Conservation (phyloP, 805 yeast species). For the Schwanniomyces pseudopolymorphus region DNA sequence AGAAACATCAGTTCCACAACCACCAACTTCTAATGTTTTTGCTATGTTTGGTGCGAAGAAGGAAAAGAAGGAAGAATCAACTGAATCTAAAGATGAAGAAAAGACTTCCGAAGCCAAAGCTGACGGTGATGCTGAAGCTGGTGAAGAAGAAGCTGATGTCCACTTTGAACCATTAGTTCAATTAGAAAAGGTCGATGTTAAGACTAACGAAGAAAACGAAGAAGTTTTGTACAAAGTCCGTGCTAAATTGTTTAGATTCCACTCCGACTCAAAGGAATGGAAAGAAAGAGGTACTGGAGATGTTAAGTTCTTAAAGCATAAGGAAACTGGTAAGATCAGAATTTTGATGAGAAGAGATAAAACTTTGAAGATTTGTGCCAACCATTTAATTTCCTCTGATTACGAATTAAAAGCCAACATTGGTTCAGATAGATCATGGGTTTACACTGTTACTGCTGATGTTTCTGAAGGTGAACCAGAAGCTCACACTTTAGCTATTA, state of each 20-base stretch:
- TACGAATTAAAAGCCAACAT: constrained; percentile 87
- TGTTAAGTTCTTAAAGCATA: constrained; percentile 91
- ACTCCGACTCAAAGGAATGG: constrained; percentile 87
- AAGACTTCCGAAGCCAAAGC: constrained; percentile 28
- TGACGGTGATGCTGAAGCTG: constrained; percentile 56
- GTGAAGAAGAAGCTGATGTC: constrained; percentile 70
- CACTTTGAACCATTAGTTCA: constrained; percentile 96
- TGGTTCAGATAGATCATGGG: constrained; percentile 98
- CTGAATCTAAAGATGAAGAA: constrained; percentile 23
- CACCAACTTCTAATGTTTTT: constrained; percentile 82
- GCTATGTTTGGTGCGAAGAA: constrained; percentile 95
- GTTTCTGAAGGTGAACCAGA: constrained; percentile 92
- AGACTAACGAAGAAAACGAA: constrained; percentile 57
- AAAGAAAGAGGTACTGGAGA: constrained; percentile 99
- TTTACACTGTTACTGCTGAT: constrained; percentile 91
- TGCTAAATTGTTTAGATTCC: constrained; percentile 92
- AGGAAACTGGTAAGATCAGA: constrained; percentile 77
- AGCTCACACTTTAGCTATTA: constrained; percentile 93
- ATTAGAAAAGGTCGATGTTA: constrained; percentile 93
- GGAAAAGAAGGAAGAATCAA: constrained; percentile 50
- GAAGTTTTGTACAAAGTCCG: constrained; percentile 62
- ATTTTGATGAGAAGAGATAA: constrained; percentile 98
- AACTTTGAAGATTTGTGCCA: constrained; percentile 96
- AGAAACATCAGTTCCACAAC: constrained; percentile 43
- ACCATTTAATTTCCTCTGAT: constrained; percentile 84